Evolutionary conservation across 805 yeast genomes (phyloP).

Genomic region (Ogataea saltuana): DNA sequence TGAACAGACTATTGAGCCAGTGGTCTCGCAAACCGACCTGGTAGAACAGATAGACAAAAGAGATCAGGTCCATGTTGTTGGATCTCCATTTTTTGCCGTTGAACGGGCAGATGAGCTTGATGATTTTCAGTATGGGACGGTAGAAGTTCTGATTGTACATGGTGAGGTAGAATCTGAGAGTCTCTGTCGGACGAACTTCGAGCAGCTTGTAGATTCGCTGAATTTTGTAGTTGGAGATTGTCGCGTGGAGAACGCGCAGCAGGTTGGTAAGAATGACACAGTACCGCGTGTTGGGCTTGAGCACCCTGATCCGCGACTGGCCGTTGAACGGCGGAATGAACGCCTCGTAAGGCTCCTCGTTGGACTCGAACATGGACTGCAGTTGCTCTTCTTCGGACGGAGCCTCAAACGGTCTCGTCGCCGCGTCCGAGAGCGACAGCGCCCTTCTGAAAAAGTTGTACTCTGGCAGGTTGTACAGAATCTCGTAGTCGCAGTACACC

Average conservation of each 20-base stretch:
- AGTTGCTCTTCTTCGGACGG: conserved; percentile 17
- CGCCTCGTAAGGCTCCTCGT: conserved; percentile 15
- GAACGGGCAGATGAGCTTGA: conserved; percentile 82
- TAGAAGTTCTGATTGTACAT: conserved; percentile 65
- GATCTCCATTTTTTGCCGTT: conserved; percentile 95
- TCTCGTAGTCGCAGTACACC: conserved; percentile 36
- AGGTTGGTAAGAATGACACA: conserved; percentile 52
- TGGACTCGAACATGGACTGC: conserved; percentile 22
- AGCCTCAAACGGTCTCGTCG: conserved; percentile 10
- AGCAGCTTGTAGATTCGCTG: conserved; percentile 69
- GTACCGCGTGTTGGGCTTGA: conserved; percentile 39
- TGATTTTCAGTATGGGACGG: conserved; percentile 67
- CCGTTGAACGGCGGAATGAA: conserved; percentile 34
- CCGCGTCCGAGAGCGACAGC: conserved; percentile 17
- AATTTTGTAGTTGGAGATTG: conserved; percentile 61
- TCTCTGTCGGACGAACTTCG: conserved; percentile 63
- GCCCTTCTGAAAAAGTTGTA: conserved; percentile 30
- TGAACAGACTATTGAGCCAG: conserved; percentile 86
- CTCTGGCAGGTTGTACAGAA: conserved; percentile 28
- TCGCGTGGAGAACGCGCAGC: conserved; percentile 54
- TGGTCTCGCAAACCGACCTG: conserved; percentile 73
- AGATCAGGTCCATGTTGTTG: conserved; percentile 88
- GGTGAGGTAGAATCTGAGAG: conserved; percentile 55
- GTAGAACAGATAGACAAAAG: conserved; percentile 79
- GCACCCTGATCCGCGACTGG: conserved; percentile 24